Base-by-base conservation (phyloP, 2,329 filamentous ascomycete genomes). In the Chaetomiaceae sp. region DNA sequence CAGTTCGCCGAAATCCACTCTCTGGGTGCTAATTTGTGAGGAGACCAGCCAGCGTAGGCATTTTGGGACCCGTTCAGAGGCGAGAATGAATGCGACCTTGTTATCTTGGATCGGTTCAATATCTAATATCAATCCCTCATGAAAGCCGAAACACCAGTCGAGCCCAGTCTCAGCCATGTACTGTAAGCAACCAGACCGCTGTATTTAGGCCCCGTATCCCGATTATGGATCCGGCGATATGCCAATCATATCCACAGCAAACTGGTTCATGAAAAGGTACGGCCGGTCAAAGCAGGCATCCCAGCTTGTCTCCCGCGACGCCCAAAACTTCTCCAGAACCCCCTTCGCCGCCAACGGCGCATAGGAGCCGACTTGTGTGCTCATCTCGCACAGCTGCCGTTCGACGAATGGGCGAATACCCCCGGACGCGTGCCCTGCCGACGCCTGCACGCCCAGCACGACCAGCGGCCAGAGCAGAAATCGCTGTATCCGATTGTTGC, bases 231-330 rank as follows among this genome's bases (percentile, higher is more conserved):
- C 25, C 9, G 25, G 25, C 25, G 25, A 5, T 27, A 27, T 9
- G 5, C 25, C 25, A 5, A 9, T 55, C 9, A 53, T 42, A 37
- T 61, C 53, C 6, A 58, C 49, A 5, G 55, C 51, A 33, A 59
- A 33, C 34, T 58, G 55, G 2, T 48, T 54, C 10, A 60, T 53
- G 44, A 70, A 66, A 2, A 59, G 59, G 42, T 69, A 69, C 23
- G 66, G 64, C 40, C 54, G 58, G 41, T 71, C 68, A 43, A 72
- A 73, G 55, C 71, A 73, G 32, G 54, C 59, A 60, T 73, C 69
- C 70, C 71, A 73, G 3, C 48, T 14, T 3, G 57, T 64, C 47
- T 60, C 41, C 0, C 64, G 63, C 0, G 65, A 68, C 3, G 57
- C 56, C 71, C 70, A 72, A 40, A 69, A 73, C 16, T 23, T 59